Conservation (phyloP, 768 basidiomycete species). For the Termitomyces sp. region DNA sequence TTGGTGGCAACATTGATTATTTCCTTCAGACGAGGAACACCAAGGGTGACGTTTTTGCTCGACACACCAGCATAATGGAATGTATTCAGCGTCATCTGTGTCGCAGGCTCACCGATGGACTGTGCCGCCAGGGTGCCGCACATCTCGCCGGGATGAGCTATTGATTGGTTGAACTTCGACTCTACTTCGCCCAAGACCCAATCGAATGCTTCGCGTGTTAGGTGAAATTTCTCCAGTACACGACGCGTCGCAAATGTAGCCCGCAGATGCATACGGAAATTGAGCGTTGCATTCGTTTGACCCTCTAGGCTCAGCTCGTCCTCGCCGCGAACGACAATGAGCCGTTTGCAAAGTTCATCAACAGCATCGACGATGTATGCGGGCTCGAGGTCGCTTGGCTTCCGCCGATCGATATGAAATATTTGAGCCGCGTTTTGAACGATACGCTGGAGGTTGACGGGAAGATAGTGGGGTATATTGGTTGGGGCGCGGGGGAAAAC, state of each 20-base stretch:
- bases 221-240: conserved; percentile 82
- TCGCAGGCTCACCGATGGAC: conserved; percentile 98
- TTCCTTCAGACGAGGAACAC: conserved; percentile 98
- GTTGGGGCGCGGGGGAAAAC: conserved; percentile 78
- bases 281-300: conserved; percentile 84
- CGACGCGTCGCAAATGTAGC: conserved; percentile 83
- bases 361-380: conserved; percentile 80
- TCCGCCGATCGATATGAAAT: conserved; percentile 93
- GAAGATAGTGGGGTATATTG: conserved; percentile 74
- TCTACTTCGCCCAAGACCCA: conserved; percentile 98
- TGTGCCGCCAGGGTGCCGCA: conserved; percentile 97
- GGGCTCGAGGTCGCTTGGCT: conserved; percentile 90
- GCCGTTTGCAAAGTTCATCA: conserved; percentile 62
- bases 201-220: conserved; percentile 92
- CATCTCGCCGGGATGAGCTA: conserved; percentile 97
- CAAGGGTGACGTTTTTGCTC: conserved; percentile 98
- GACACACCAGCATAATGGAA: conserved; percentile 99
- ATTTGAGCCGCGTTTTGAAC: conserved; percentile 94
- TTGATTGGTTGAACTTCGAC: conserved; percentile 88
- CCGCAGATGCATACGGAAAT: conserved; percentile 91
- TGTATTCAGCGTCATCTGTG: conserved; percentile 99
- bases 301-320: conserved; percentile 70
- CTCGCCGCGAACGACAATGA: conserved; percentile 85
- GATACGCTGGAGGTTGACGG: conserved; percentile 93
- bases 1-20: conserved; percentile 99